Conservation (phyloP, 805 yeast species). For the Lachancea quebecensis region DNA sequence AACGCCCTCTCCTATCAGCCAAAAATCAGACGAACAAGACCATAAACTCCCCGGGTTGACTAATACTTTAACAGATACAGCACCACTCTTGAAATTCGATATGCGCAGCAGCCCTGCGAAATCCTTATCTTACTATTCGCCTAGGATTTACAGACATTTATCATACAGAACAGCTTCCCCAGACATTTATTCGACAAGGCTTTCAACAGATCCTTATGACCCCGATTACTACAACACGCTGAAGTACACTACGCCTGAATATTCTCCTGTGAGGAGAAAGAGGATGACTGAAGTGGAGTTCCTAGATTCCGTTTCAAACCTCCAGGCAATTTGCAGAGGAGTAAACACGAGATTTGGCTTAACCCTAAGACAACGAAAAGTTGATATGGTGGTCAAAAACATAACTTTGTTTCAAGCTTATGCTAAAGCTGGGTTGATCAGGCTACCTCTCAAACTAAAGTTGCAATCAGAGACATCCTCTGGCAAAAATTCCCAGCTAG, state of each 20-base stretch:
- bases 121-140: conserved; percentile 29
- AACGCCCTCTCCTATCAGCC: not conserved
- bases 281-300: conserved; percentile 28
- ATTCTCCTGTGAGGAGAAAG: conserved; percentile 27
- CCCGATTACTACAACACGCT: conserved; percentile 19
- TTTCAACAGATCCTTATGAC: conserved; percentile 22
- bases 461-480: not conserved
- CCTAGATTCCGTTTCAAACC: conserved; percentile 34
- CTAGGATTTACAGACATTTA: conserved; percentile 24
- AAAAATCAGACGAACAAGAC: not conserved
- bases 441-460: conserved; percentile 11
- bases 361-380: conserved; percentile 55
- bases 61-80: not conserved
- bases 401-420: conserved; percentile 43
- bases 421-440: conserved; percentile 42
- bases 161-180: conserved; percentile 19
- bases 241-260: conserved; percentile 14
- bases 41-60: not conserved
- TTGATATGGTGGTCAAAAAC: conserved; percentile 49
- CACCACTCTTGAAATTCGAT: conserved; percentile 2
- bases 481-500: not conserved
- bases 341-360: conserved; percentile 55
- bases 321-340: conserved; percentile 71
- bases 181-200: conserved; percentile 25
- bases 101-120: conserved; percentile 24